Percentiles rank a stretch among this genome's conserved stretches.
These are phyloP conservation scores for Rhynchospora tenuis DNA, from an alignment of 176 grass and related monocot genomes.

Conservation along the genomic window DNA sequence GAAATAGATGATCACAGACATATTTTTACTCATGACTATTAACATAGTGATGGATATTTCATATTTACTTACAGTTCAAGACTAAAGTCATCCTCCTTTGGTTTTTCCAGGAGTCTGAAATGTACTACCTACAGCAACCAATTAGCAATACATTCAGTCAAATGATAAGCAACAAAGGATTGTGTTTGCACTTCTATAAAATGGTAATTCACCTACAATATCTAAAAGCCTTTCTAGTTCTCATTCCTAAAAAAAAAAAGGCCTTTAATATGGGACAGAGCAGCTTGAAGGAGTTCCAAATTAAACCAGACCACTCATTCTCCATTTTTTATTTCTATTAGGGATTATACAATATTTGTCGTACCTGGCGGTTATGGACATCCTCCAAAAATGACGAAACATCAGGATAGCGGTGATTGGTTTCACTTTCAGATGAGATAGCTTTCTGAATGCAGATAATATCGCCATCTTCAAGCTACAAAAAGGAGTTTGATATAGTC, in stretches of 20 bases:
- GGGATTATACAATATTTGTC: not conserved
- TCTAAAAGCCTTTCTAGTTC: not conserved
- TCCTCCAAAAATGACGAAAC: conserved; percentile 86
- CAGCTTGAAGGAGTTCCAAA: not conserved
- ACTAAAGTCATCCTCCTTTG: conserved; percentile 76
- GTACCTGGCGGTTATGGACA: conserved; percentile 91
- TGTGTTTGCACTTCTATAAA: not conserved
- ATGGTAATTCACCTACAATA: not conserved
- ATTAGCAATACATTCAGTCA: conserved; percentile 1
- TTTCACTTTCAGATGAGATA: conserved; percentile 32
- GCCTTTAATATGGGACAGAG: not conserved
- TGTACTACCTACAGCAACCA: conserved; percentile 56
- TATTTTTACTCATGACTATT: not conserved
- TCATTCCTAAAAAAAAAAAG: conserved; percentile 12
- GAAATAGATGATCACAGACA: not conserved
- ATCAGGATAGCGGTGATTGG: conserved; percentile 60
- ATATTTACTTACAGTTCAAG: conserved; percentile 68
- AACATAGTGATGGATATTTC: not conserved
- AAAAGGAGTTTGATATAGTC: conserved; percentile 20
- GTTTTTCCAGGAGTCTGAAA: conserved; percentile 78
- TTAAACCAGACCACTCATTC: not conserved
- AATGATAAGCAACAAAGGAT: not conserved
- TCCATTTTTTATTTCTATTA: conserved; percentile 5
- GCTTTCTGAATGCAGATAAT: conserved; percentile 72
- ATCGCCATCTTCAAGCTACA: conserved; percentile 94